A percentile compares a stretch with the other conserved stretches of the same genome.
phyloP scores from a whole-genome alignment of 345 rosid species.

The Euphorbia peplus region DNA sequence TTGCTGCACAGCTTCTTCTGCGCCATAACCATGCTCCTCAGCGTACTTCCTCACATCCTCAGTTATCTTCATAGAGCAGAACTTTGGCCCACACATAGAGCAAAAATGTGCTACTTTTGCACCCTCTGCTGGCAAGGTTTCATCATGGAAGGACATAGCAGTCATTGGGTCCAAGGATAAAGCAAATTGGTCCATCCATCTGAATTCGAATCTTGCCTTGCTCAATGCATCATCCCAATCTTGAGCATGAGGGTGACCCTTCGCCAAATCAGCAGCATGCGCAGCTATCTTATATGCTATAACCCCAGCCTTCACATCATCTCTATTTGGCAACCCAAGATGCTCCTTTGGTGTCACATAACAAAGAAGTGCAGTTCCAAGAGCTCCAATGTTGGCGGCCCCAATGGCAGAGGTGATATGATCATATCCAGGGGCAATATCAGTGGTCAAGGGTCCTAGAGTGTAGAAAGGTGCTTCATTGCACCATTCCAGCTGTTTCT shows the following conservation, averaged over 20 bases:
- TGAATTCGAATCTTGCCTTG: slow-evolving; percentile 93
- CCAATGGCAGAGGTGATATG: slow-evolving; percentile 99
- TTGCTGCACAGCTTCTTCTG: slow-evolving; percentile 79
- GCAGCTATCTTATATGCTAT: slow-evolving; percentile 96
- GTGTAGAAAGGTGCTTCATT: slow-evolving; percentile 99
- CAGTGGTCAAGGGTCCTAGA: slow-evolving; percentile 95
- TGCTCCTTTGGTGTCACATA: slow-evolving; percentile 98
- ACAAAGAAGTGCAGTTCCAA: slow-evolving; percentile 98
- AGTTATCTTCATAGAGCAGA: slow-evolving; percentile 99
- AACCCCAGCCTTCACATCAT: slow-evolving; percentile 96
- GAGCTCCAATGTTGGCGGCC: slow-evolving; percentile 98
- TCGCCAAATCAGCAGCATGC: slow-evolving; percentile 98
- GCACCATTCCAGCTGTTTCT: slow-evolving; percentile 98
- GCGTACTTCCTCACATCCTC: slow-evolving; percentile 97
- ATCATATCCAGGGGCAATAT: slow-evolving; percentile 95
- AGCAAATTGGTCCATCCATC: slow-evolving; percentile 99
- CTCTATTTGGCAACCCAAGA: slow-evolving; percentile 96
- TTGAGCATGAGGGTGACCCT: slow-evolving; percentile 91
- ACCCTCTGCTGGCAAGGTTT: slow-evolving; percentile 94
- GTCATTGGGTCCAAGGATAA: slow-evolving; percentile 96
- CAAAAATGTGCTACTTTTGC: slow-evolving; percentile 99
- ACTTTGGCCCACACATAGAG: slow-evolving; percentile 98
- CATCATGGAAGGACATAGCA: slow-evolving; percentile 97
- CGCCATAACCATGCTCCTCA: slow-evolving; percentile 94
- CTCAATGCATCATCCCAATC: slow-evolving; percentile 97